Evolutionary conservation across 306 rosid genomes (phyloP).

Genomic region (Rosa multiflora): DNA sequence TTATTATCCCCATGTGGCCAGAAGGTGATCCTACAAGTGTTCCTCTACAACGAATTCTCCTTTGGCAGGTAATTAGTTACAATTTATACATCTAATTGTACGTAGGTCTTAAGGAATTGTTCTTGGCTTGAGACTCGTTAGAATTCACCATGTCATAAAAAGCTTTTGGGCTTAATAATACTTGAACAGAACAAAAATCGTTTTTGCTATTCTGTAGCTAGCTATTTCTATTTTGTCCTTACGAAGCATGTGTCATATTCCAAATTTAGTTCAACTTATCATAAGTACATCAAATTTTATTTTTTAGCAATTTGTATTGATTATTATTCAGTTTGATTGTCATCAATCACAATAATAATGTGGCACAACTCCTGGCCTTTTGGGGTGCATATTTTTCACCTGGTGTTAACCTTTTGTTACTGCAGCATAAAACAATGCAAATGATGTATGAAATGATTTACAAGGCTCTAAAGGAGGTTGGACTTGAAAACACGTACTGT

Average conservation of each 20-base stretch:
- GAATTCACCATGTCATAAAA: neutral
- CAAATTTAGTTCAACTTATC: neutral
- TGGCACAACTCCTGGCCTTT: neutral
- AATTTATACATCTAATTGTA: neutral
- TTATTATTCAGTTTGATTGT: neutral
- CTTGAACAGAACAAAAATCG: neutral
- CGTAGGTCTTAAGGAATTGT: neutral
- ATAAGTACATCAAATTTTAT: neutral
- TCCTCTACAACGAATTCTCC: constrained; percentile 65
- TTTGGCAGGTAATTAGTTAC: constrained; percentile 72
- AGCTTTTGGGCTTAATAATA: neutral
- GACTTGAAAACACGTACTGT: constrained; percentile 57
- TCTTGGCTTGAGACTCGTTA: neutral
- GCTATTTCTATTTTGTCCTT: neutral
- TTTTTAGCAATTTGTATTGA: neutral
- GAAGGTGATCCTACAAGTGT: constrained; percentile 74
- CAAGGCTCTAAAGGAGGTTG: constrained; percentile 66
- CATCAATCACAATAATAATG: neutral
- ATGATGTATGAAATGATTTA: constrained; percentile 85
- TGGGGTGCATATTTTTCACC: constrained; percentile 8
- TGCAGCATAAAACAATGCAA: constrained; percentile 86
- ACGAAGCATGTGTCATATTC: neutral
- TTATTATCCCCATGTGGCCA: constrained; percentile 92
- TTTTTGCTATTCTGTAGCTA: neutral
- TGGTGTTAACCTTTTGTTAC: constrained; percentile 18